These are phyloP conservation scores for Gnaphalium uliginosum DNA, from an alignment of 129 eudicot genomes.

Conservation along the genomic window DNA sequence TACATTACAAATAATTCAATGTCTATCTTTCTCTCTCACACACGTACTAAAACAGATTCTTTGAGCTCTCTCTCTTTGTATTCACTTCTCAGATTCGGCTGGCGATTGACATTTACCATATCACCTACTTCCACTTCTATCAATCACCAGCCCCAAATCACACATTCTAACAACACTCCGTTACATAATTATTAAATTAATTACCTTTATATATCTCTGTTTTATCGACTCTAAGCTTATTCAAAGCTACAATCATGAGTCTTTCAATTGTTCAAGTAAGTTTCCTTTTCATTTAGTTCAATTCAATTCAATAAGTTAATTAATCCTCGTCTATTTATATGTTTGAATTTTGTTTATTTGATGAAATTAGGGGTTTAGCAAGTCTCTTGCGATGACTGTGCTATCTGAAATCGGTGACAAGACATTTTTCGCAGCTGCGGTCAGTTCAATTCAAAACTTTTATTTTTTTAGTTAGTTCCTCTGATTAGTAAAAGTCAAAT, in stretches of 20 bases:
- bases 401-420: slow-evolving; percentile 92
- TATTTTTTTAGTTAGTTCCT: neutral
- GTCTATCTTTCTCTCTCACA: neutral
- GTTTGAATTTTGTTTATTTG: neutral
- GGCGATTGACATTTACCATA: neutral
- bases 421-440: slow-evolving; percentile 93
- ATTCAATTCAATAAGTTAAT: neutral
- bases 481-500: no score
- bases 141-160: neutral
- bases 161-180: no score
- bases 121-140: neutral
- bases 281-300: neutral
- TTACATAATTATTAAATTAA: no score
- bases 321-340: neutral
- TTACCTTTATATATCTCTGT: neutral
- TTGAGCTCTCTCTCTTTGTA: neutral
- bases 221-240: neutral
- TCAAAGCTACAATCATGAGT: slow-evolving; percentile 34
- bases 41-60: neutral
- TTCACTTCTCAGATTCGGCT: neutral
- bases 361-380: slow-evolving; percentile 68
- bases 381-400: slow-evolving; percentile 90
- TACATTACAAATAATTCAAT: neutral
- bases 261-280: slow-evolving; percentile 57
- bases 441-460: slow-evolving; percentile 31